Conservation (phyloP, 1,139 yeast species). For the Nadsonia starkeyi-henricii region DNA sequence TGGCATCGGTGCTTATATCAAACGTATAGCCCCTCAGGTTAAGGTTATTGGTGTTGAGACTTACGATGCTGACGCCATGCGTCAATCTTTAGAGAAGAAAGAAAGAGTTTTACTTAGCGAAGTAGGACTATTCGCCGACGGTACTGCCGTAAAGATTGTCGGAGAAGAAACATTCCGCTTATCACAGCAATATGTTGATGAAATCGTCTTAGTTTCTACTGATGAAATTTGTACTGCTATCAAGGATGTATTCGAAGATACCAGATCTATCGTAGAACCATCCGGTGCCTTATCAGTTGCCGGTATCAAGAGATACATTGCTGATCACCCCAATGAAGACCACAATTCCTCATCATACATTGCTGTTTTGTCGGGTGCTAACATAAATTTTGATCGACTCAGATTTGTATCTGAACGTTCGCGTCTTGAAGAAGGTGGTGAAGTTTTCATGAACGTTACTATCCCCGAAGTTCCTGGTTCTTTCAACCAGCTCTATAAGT, state of each 20-base stretch:
- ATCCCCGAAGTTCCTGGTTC: constrained; percentile 92
- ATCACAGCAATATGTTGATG: constrained; percentile 69
- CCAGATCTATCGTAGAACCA: constrained; percentile 89
- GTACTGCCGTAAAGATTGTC: constrained; percentile 86
- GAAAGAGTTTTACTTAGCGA: constrained; percentile 42
- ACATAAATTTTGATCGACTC: constrained; percentile 92
- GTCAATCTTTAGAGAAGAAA: constrained; percentile 49
- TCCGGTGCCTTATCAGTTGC: constrained; percentile 96
- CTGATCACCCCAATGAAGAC: constrained; percentile 34
- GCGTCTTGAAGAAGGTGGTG: constrained; percentile 92
- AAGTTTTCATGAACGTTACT: constrained; percentile 77
- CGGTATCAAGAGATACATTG: constrained; percentile 74
- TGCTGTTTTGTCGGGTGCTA: constrained; percentile 88
- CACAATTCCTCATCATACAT: constrained; percentile 52
- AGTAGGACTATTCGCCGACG: constrained; percentile 99
- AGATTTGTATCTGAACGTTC: constrained; percentile 98
- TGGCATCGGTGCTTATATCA: constrained; percentile 79
- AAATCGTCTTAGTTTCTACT: constrained; percentile 71
- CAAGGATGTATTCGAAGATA: constrained; percentile 90
- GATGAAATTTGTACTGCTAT: constrained; percentile 97
- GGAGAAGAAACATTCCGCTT: constrained; percentile 89
- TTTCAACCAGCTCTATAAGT: constrained; percentile 56
- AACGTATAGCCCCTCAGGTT: constrained; percentile 94
- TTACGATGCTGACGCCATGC: constrained; percentile 82
- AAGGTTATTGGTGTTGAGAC: constrained; percentile 95